Base-by-base conservation (phyloP, 129 eudicot genomes). In the Flaveria sonorensis region DNA sequence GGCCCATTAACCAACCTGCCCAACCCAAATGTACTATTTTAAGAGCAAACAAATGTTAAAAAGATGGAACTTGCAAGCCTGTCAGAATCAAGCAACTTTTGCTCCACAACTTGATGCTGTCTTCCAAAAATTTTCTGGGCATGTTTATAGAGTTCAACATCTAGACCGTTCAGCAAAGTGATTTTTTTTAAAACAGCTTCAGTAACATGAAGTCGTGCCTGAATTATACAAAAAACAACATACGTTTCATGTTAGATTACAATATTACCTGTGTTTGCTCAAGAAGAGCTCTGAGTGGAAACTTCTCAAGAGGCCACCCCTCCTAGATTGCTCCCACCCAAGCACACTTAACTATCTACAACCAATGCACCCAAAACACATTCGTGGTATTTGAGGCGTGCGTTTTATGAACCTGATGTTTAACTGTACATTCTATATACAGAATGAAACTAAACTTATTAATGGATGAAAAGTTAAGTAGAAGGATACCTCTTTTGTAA, bases 401-500 rank as follows among this genome's bases (percentile, higher is more conserved):
- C 1, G 7, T 32, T 32, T 32, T 32, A 6, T 32, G 39, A 32
- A 32, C 39, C 39, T 32, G 1, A 32, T 1, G 39, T 32, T 32
- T 32, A 32, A 32, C 39, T 4, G 39, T 32, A 7, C 39, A 5
- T 32, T 32, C 7, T 32, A 40, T 56, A 61, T 40, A 66, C 50
- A n/a, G 12, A 30, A 39, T 42, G 47, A 9, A 32, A 39, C 14
- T 46, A 23, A 18, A 61, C 6, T n/a, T 10, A 10, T 5, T 19
- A 61, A 30, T 42, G 2, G 53, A 72, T 21, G 26, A 26, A 43
- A 70, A 62, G 15, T 12, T 0, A 21, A 12, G 55, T 19, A 71
- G 72, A 48, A 74, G 57, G 32, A n/a, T 85, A 95, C 99, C 97
- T 95, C 94, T 83, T 89, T 91, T 15, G 96, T 89, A 81, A 89